phyloP scores from a whole-genome alignment of 2,329 filamentous ascomycete genomes.

The Rutstroemia sp. region DNA sequence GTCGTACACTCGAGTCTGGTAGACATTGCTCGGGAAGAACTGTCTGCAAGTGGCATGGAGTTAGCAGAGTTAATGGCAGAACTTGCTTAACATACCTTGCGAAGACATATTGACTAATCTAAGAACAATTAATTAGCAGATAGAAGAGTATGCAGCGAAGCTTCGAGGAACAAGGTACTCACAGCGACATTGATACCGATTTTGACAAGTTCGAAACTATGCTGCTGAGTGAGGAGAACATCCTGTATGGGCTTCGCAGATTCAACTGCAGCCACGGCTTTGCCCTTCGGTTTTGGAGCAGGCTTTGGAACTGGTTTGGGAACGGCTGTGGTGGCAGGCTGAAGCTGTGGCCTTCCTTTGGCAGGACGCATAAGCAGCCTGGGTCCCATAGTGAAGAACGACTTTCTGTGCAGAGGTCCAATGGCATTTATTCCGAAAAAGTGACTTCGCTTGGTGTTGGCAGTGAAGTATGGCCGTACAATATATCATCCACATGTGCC shows the following conservation, averaged over 20 bases:
- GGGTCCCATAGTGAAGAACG: background rate
- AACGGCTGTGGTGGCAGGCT: too few relatives aligned
- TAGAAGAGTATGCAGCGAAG: background rate
- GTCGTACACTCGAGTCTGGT: conserved; percentile 3
- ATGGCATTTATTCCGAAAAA: too few relatives aligned
- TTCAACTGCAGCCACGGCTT: background rate
- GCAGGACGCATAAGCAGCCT: background rate
- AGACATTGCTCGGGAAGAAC: background rate
- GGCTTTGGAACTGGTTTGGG: background rate
- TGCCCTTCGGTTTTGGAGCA: background rate
- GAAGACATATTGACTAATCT: conserved; percentile 15
- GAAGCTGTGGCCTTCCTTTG: background rate
- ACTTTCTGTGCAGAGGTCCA: too few relatives aligned
- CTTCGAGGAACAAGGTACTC: background rate
- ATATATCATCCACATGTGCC: too few relatives aligned
- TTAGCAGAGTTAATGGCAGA: background rate
- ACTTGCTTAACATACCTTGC: conserved; percentile 1
- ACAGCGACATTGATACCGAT: conserved; percentile 14
- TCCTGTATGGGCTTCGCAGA: background rate
- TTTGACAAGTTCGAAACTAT: conserved; percentile 15
- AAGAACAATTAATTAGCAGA: background rate
- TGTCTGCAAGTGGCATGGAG: background rate
- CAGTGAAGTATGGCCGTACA: too few relatives aligned
- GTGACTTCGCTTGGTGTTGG: too few relatives aligned
- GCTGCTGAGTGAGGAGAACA: conserved; percentile 6